These are phyloP conservation scores for Candida albicans DNA, from an alignment of 1,139 yeast species.

Conservation along the genomic window DNA sequence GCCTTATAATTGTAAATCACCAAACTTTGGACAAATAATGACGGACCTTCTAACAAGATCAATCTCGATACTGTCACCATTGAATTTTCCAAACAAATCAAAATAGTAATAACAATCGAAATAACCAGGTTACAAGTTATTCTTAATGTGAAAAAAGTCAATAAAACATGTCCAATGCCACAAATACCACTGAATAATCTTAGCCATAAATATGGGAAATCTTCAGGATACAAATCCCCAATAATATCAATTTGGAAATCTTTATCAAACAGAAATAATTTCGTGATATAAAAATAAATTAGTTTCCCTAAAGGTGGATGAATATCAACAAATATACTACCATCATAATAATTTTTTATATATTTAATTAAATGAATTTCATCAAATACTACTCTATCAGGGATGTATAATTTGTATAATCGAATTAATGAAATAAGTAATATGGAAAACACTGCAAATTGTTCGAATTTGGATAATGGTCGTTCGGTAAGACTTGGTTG, in stretches of 20 bases:
- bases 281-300: conserved; percentile 45
- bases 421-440: conserved; percentile 33
- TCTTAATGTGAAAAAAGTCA: conserved; percentile 52
- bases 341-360: conserved; percentile 50
- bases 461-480: conserved; percentile 18
- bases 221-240: conserved; percentile 32
- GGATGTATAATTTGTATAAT: conserved; percentile 59
- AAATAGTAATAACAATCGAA: conserved; percentile 39
- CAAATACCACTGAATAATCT: conserved; percentile 32
- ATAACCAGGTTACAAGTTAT: conserved; percentile 43
- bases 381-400: conserved; percentile 87
- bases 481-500: conserved; percentile 4
- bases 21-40: conserved; percentile 46
- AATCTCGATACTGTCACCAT: conserved; percentile 50
- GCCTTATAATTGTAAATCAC: conserved; percentile 40
- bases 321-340: conserved; percentile 60
- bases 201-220: conserved; percentile 37
- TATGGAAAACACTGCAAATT: conserved; percentile 12
- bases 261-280: conserved; percentile 46
- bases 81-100: conserved; percentile 55
- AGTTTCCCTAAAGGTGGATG: conserved; percentile 64
- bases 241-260: conserved; percentile 30
- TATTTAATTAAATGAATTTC: conserved; percentile 64
- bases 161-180: conserved; percentile 47
- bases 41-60: conserved; percentile 52